Evolutionary conservation across 2,329 filamentous ascomycete species (phyloP), one percentile per base, ranked within the genome.

Genomic region (Macrophomina phaseolina): DNA sequence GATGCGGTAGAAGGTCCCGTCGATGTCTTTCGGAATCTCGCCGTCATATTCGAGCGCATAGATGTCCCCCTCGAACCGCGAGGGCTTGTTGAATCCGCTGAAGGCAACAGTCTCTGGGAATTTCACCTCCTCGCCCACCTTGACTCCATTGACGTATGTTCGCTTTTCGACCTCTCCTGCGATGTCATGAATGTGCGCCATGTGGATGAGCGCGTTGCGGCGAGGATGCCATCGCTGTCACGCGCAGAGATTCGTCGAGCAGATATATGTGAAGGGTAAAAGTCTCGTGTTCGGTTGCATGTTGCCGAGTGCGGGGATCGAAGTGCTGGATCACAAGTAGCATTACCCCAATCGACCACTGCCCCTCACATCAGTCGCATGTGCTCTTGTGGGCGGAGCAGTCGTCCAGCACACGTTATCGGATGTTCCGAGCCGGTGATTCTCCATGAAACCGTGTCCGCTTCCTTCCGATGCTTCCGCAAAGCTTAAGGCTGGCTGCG

Each of bases 1-100:
- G 34, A 81, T 72, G 5, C 81, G 78, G 69, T 79, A 82, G 69
- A 81, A 82, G 4, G 81, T 82, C 0, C 81, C 81, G 51, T 81
- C 77, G 49, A 82, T 81, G 28, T 81, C 79, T 62, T 72, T 71
- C 2, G 80, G 81, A 18, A 81, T 81, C 2, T 70, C 73, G 6
- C 80, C 80, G 0, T 75, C 76, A 28, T 79, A 77, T 67, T 81
- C 79, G 40, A 78, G 74, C 58, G 78, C 75, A 56, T 75, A 76
- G 58, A 79, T 78, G 40, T 79, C 78, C 16, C 77, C 79, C 73
- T 80, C 79, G 9, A 80, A 70, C 8, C 77, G 73, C 5, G 76
- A 81, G 0, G 79, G 77, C 65, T 73, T 74, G 68, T 81, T 79
- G 71, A 81, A 80, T 6, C 80, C 80, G 61, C 77, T 71, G 67